These are phyloP conservation scores for Fusarium beomiforme DNA, from an alignment of 2,329 filamentous ascomycete species.

Conservation along the genomic window DNA sequence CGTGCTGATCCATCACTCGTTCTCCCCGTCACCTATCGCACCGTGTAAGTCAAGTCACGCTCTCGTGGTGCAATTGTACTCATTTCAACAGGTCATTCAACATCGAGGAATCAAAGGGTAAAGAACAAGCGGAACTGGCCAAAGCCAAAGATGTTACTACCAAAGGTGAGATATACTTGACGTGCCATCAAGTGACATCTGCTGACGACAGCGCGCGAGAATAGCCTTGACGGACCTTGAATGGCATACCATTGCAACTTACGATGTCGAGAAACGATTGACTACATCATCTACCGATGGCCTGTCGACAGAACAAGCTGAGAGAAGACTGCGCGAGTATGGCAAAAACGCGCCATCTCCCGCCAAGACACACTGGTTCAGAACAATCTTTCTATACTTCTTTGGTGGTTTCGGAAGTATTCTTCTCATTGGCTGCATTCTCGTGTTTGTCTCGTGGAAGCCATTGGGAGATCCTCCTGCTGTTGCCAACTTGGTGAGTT, in stretches of 20 bases:
- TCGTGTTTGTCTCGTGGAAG: slow-evolving; percentile 11
- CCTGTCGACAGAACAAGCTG: neutral
- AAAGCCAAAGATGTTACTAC: neutral
- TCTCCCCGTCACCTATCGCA: neutral
- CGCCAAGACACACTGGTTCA: slow-evolving; percentile 6
- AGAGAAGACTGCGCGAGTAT: neutral
- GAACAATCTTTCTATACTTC: slow-evolving; percentile 8
- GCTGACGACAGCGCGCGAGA: fast-evolving
- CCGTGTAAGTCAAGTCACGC: neutral
- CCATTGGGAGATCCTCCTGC: slow-evolving; percentile 2
- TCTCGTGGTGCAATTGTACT: fast-evolving
- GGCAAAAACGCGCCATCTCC: slow-evolving; percentile 8
- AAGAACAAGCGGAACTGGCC: neutral
- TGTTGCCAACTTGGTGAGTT: neutral
- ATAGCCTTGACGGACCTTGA: slow-evolving; percentile 4
- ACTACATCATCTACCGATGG: neutral
- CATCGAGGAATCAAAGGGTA: slow-evolving; percentile 16
- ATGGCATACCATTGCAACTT: neutral
- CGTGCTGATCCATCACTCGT: slow-evolving; percentile 4
- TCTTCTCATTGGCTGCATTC: neutral
- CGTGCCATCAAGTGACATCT: fast-evolving
- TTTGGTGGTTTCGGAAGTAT: slow-evolving; percentile 13
- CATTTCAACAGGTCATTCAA: neutral
- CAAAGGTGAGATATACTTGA: neutral
- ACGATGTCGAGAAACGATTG: slow-evolving; percentile 11